phyloP scores from a whole-genome alignment of 2,329 filamentous ascomycete species.

The Aureobasidium sp. region DNA sequence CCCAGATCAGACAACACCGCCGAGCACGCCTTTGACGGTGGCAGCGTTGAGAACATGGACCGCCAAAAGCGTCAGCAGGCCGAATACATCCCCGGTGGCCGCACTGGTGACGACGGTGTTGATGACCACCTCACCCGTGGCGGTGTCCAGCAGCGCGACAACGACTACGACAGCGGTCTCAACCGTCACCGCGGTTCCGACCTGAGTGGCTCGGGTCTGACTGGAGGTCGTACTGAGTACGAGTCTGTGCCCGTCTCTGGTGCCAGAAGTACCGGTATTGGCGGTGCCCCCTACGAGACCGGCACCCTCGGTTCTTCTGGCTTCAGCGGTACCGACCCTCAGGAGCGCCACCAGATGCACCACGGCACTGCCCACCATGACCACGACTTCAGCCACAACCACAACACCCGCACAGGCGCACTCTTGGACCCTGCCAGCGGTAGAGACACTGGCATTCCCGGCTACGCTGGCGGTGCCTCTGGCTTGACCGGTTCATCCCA shows the following conservation, averaged over 20 bases:
- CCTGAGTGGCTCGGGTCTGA: background rate
- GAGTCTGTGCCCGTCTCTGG: constrained; percentile 12
- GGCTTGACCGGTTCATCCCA: background rate
- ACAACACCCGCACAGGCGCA: constrained; percentile 7
- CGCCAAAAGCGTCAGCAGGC: constrained; percentile 3
- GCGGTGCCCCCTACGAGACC: constrained; percentile 5
- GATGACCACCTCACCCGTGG: background rate
- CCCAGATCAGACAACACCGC: background rate
- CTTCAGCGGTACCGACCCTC: background rate
- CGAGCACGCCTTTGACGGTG: background rate
- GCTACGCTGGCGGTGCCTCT: background rate
- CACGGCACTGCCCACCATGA: constrained; percentile 6
- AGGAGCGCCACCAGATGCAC: background rate
- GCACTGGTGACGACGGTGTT: background rate
- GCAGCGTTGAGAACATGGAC: constrained; percentile 6
- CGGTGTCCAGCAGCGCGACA: background rate
- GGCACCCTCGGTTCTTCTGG: background rate
- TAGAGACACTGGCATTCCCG: constrained; percentile 8
- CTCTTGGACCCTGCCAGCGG: constrained; percentile 6
- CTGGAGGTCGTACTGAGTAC: background rate
- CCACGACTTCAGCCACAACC: constrained; percentile 4
- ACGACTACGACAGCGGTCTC: background rate
- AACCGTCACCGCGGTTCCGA: background rate
- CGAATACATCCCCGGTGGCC: background rate
- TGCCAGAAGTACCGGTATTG: background rate